A percentile compares a stretch with the other conserved stretches of the same genome.
Evolutionary conservation across 2,329 filamentous ascomycete species (phyloP).

Genomic region (Pseudohalonectria lignicola): DNA sequence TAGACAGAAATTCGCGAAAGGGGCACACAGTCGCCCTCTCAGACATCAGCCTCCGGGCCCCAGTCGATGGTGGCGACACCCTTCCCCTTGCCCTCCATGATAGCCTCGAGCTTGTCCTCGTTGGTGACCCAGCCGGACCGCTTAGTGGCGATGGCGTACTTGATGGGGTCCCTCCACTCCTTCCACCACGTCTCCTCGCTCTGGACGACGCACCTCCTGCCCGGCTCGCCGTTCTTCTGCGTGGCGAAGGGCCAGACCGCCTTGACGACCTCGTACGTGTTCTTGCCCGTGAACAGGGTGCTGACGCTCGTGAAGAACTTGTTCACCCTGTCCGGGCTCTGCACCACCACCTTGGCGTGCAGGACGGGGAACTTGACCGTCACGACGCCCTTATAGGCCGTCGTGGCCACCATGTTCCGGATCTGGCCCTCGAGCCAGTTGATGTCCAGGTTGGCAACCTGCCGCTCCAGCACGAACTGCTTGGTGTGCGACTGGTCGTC

Average conservation of each 20-base stretch:
- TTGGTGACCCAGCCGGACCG: slow-evolving; percentile 36
- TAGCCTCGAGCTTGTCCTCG: slow-evolving; percentile 40
- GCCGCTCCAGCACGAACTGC: slow-evolving; percentile 38
- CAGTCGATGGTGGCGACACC: slow-evolving; percentile 27
- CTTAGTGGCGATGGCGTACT: slow-evolving; percentile 23
- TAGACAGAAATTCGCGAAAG: too few species aligned
- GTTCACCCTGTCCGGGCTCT: slow-evolving; percentile 40
- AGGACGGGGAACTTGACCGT: slow-evolving; percentile 37
- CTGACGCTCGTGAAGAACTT: slow-evolving; percentile 41
- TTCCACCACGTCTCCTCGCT: slow-evolving; percentile 46
- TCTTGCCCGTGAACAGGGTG: slow-evolving; percentile 38
- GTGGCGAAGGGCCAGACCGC: slow-evolving; percentile 48
- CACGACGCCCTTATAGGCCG: slow-evolving; percentile 37
- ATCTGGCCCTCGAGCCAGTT: slow-evolving; percentile 43
- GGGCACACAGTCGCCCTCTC: too few species aligned
- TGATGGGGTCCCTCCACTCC: slow-evolving; percentile 35
- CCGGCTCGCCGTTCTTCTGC: slow-evolving; percentile 29
- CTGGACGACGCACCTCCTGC: slow-evolving; percentile 36
- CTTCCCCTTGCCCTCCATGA: slow-evolving; percentile 36
- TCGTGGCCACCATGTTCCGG: slow-evolving; percentile 35
- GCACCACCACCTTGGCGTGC: slow-evolving; percentile 35
- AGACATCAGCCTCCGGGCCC: slow-evolving; percentile 26
- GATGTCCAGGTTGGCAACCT: slow-evolving; percentile 43
- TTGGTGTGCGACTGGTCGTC: slow-evolving; percentile 32
- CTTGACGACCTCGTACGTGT: slow-evolving; percentile 44